Percentiles rank a stretch among this genome's conserved stretches.
These are phyloP conservation scores for Primulina tabacum DNA, from an alignment of 257 asterid species.

Conservation along the genomic window DNA sequence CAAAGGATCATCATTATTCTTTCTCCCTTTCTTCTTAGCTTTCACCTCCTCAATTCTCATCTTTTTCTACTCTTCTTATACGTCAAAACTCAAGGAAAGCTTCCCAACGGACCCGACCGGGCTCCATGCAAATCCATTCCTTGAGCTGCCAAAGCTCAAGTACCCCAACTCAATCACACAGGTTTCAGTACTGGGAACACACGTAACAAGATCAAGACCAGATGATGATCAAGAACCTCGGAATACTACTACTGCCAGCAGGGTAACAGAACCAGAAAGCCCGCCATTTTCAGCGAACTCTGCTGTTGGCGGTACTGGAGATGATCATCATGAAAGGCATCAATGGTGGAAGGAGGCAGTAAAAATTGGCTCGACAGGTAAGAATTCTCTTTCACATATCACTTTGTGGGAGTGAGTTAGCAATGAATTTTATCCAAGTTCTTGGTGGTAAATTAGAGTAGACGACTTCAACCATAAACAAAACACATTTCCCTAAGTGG, in stretches of 20 bases:
- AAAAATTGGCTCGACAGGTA: not conserved
- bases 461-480: no score
- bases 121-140: not conserved
- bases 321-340: not conserved
- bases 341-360: not conserved
- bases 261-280: not conserved
- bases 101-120: not conserved
- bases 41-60: not conserved
- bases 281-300: not conserved
- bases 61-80: no score
- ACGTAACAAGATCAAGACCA: no score
- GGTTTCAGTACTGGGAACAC: not conserved
- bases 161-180: not conserved
- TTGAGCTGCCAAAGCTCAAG: not conserved
- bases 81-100: not conserved
- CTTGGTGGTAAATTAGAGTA: not conserved
- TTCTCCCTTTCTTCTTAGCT: not conserved
- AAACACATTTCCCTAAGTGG: no score
- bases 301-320: not conserved
- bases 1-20: not conserved
- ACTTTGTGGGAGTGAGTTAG: no score
- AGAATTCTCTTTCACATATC: no score
- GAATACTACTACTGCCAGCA: not conserved
- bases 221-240: not conserved
- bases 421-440: not conserved